phyloP scores from a whole-genome alignment of 768 basidiomycete genomes.

The Xerocomus potaroensis region DNA sequence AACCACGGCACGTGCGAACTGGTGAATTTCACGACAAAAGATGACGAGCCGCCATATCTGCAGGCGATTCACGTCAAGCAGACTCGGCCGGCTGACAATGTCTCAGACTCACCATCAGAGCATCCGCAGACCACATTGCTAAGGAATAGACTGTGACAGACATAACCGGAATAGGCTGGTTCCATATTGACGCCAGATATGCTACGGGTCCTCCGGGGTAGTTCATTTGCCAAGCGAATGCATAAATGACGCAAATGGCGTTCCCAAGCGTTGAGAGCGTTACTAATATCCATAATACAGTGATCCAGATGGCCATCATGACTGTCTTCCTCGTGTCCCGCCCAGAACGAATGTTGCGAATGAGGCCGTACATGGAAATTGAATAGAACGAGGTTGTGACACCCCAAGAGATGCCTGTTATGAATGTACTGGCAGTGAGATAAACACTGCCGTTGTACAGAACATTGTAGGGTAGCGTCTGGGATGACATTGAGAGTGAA shows the following conservation, averaged over 20 bases:
- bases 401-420: neutral
- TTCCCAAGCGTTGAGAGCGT: neutral
- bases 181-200: neutral
- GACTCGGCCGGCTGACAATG: neutral
- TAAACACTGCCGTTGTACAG: neutral
- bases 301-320: neutral
- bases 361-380: neutral
- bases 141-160: neutral
- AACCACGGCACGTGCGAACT: neutral
- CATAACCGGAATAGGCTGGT: neutral
- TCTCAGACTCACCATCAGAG: neutral
- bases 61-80: no score
- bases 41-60: constrained; percentile 1
- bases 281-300: neutral
- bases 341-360: neutral
- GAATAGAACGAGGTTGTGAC: neutral
- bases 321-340: neutral
- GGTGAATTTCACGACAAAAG: neutral
- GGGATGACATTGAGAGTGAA: neutral
- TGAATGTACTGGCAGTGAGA: neutral
- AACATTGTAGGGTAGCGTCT: neutral
- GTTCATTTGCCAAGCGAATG: constrained; percentile 1
- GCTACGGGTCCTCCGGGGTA: neutral
- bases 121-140: neutral
- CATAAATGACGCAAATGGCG: neutral